Conservation (phyloP, 257 asterid genomes). For the Fraxinus anomala region DNA sequence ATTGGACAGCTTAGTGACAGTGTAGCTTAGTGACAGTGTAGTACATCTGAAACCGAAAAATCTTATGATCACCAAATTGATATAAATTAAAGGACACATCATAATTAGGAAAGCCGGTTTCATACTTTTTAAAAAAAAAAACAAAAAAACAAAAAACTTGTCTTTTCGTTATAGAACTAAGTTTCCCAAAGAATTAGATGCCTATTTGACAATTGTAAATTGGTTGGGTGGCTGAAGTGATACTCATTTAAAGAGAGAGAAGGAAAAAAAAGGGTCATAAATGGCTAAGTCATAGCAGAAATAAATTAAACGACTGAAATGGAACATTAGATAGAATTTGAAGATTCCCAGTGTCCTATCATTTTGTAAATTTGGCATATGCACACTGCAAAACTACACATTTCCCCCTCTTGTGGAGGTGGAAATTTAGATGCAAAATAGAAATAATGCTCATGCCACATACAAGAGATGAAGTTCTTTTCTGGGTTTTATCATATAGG, state of each 20-base stretch:
- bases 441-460: neutral
- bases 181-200: neutral
- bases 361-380: neutral
- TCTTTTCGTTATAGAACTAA: neutral
- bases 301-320: neutral
- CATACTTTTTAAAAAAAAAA: no score
- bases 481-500: neutral
- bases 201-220: neutral
- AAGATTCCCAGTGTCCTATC: neutral
- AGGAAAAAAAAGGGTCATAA: neutral
- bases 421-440: no score
- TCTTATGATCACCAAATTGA: no score
- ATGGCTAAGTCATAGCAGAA: neutral
- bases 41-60: no score
- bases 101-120: no score
- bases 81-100: no score
- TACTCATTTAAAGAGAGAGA: neutral
- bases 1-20: no score
- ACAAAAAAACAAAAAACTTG: no score
- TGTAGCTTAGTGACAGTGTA: no score
- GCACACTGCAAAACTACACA: neutral
- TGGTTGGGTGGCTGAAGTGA: neutral
- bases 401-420: neutral
- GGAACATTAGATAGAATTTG: neutral
- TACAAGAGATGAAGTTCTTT: neutral